These are phyloP conservation scores for Colletotrichum coccodes DNA, from an alignment of 2,329 filamentous ascomycete species.

Conservation along the genomic window DNA sequence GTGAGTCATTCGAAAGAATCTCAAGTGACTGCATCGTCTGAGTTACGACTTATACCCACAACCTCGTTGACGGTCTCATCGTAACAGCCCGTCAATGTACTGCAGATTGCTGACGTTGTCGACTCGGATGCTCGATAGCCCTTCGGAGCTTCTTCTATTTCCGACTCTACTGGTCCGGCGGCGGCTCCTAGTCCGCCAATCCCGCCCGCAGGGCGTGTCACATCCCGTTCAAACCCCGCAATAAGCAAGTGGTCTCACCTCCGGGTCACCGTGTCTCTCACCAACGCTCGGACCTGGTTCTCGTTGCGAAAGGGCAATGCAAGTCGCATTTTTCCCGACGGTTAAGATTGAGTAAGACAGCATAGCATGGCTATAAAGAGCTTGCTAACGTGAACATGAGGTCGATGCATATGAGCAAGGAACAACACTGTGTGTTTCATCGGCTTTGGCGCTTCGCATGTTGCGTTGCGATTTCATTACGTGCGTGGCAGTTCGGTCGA, in stretches of 20 bases:
- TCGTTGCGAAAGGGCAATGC: not conserved
- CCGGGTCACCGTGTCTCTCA: not conserved
- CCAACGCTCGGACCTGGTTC: not conserved
- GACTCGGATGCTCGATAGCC: not conserved
- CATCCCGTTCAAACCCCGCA: not conserved
- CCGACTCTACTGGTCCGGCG: not conserved
- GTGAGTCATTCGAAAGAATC: too few species aligned
- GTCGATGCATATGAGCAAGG: too few species aligned
- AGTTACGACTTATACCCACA: too few species aligned
- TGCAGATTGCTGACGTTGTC: not conserved
- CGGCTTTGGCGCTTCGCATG: not conserved
- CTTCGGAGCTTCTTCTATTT: not conserved
- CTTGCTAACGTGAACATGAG: too few species aligned
- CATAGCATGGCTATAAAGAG: not conserved
- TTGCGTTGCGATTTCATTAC: not conserved
- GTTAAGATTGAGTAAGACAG: not conserved
- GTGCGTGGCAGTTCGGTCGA: not conserved
- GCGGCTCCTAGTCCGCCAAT: not conserved
- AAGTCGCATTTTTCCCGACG: not conserved
- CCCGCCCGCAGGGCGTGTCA: not conserved
- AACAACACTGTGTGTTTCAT: too few species aligned
- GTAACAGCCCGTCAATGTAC: slow-evolving; percentile 40
- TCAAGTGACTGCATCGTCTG: too few species aligned
- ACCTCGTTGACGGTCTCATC: slow-evolving; percentile 50
- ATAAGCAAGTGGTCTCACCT: not conserved